Base-by-base conservation (phyloP, 495 filamentous ascomycete genomes). In the Penicillium salamii region DNA sequence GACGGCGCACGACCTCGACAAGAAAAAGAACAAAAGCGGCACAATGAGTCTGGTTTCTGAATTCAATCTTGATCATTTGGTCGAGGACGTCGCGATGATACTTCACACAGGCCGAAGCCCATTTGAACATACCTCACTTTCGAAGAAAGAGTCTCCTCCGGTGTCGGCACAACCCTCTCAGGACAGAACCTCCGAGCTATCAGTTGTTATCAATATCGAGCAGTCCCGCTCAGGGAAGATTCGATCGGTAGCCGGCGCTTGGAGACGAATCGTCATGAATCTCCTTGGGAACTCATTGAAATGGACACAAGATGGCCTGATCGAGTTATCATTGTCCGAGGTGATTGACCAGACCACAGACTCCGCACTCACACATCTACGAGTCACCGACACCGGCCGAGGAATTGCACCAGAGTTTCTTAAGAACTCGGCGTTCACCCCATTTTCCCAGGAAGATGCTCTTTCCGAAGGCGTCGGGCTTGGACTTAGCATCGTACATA, bases 261-360 rank as follows among this genome's bases (percentile, higher is more conserved):
- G 86, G 63, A 71, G 82, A 18, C 69, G 86, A 19, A 73, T 89
- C 12, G 72, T 90, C 20, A 84, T 88, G 81, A 89, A 91, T 55
- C 58, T 90, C 1, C 76, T 87, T 31, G 83, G 86, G 11, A 91
- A 91, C 57, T 78, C 87, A 0, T 67, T 89, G 37, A 91, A 91
- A 52, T 89, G 84, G 53, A 88, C 82, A 5, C 55, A 58, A 15
- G 55, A 67, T 0, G 87, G 87, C 5, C 79, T 71, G 50, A 80
- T 89, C 35, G 73, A 78, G 38, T 66, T 88, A 11, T 70, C 63
- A 0, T 63, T 87, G 19, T 42, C 71, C 63, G 35, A 62, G 12
- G 28, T 17, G 13, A 9, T 18, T 20, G 18, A 19, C 17, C 36
- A 40, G 15, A 21, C 54, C n/a, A 28, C 53, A n/a, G 42, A 51